These are phyloP conservation scores for Aschersonia sp. DNA, from an alignment of 2,329 filamentous ascomycete species.

Conservation along the genomic window DNA sequence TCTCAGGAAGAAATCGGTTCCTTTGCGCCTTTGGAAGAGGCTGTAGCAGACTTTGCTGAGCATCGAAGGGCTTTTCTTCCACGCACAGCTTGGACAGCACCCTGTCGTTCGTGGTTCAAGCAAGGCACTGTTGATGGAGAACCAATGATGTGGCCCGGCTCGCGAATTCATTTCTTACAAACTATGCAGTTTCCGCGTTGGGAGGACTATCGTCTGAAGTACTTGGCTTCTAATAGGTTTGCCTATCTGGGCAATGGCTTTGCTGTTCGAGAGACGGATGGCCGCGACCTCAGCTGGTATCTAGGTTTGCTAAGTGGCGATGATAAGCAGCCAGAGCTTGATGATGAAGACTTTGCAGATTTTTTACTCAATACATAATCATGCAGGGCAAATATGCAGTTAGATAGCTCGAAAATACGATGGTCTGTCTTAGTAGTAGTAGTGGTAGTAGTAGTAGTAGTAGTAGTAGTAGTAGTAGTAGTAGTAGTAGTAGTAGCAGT, in stretches of 20 bases:
- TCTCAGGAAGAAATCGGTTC: no score
- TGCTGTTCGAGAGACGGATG: slow-evolving; percentile 6
- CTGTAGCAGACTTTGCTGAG: no score
- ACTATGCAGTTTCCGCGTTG: slow-evolving; percentile 10
- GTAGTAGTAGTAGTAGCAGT: no score
- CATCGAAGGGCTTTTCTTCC: slow-evolving; percentile 9
- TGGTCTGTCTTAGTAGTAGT: no score
- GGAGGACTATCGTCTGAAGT: slow-evolving; percentile 12
- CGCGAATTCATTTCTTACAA: slow-evolving; percentile 12
- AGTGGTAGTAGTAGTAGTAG: no score
- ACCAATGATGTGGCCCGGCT: slow-evolving; percentile 13
- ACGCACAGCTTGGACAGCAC: slow-evolving; percentile 10
- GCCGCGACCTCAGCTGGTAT: slow-evolving; percentile 9
- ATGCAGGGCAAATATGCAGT: no score
- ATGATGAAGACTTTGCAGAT: no score
- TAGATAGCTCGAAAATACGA: no score
- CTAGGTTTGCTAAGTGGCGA: background rate
- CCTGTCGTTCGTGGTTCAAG: slow-evolving; percentile 14
- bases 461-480: no score
- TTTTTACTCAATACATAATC: no score
- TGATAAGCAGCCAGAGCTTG: no score
- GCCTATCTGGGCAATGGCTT: slow-evolving; percentile 13
- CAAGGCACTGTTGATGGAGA: slow-evolving; percentile 10
- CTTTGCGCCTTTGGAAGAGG: no score
- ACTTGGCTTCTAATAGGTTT: slow-evolving; percentile 10